A percentile compares a stretch with the other conserved stretches of the same genome.
phyloP scores from a whole-genome alignment of 1,284 basidiomycete species.

The Phylloporus sp. region DNA sequence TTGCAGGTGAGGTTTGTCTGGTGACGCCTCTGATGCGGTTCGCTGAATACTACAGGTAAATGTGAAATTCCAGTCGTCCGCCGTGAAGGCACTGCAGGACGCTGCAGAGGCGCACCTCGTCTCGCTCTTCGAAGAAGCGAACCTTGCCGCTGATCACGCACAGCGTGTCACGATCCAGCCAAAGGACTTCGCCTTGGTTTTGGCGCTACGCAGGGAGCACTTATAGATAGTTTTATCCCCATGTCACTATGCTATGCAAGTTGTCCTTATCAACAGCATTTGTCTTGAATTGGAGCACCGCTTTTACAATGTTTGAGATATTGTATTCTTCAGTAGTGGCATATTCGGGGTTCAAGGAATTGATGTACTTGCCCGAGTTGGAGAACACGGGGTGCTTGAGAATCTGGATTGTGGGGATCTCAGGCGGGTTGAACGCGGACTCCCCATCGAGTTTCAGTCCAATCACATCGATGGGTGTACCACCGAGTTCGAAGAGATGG shows the following conservation, averaged over 20 bases:
- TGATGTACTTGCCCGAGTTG: slow-evolving; percentile 27
- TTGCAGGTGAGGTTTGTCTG: too few species aligned
- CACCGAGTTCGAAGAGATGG: slow-evolving; percentile 46
- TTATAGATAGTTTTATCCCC: slow-evolving; percentile 24
- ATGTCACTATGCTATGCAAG: too few species aligned
- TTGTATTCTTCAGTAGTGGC: too few species aligned
- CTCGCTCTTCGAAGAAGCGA: slow-evolving; percentile 78
- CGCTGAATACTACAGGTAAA: too few species aligned
- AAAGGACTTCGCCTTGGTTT: slow-evolving; percentile 65
- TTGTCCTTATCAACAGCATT: too few species aligned
- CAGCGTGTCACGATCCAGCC: slow-evolving; percentile 80
- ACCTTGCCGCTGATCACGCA: slow-evolving; percentile 78
- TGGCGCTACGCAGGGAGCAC: slow-evolving; percentile 43
- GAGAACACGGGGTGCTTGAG: slow-evolving; percentile 49
- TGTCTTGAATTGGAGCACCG: too few species aligned
- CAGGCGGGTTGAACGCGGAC: slow-evolving; percentile 41
- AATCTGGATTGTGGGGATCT: slow-evolving; percentile 52
- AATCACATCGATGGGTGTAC: slow-evolving; percentile 44
- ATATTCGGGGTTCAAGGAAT: too few species aligned
- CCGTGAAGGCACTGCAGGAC: slow-evolving; percentile 75
- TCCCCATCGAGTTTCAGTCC: slow-evolving; percentile 46
- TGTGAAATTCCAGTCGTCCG: too few species aligned
- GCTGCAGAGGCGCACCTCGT: slow-evolving; percentile 83
- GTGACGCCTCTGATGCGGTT: too few species aligned
- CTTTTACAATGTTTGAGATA: too few species aligned